Base-by-base conservation (phyloP, 805 yeast species). In the Pichia scutulata region DNA sequence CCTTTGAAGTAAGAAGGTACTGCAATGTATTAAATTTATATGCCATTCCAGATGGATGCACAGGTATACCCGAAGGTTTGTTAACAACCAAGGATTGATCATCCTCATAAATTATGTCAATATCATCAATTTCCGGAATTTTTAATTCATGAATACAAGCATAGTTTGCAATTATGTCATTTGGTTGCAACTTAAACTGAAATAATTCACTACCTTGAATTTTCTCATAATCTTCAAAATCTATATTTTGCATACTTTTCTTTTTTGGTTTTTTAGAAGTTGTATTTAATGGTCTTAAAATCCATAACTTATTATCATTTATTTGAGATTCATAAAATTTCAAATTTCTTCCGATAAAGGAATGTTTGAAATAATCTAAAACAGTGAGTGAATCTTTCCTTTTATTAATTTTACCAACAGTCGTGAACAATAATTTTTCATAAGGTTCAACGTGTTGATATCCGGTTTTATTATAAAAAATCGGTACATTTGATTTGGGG, bases 31-130 rank as follows among this genome's bases (percentile, higher is more conserved):
- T 78, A 55, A 67, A 66, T 33, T 60, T 52, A 55, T 71, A 76
- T 39, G 65, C 37, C 39, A 40, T 70, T 8, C 75, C 73, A 0
- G 76, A 68, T 0, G 83, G 80, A 55, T 78, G 83, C 0, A 79
- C 76, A 1, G 82, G 81, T 2, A 77, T 62, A 0, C 82, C 83
- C 0, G 71, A 63, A 0, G 82, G 82, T 52, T 78, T 78, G 55
- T 74, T 65, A 2, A 77, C 70, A 24, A 78, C 80, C 16, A 76
- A 24, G 0, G 72, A 28, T 8, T 67, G 62, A 3, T 60, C 62
- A 52, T 72, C 71, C 52, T 74, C 68, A 56, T 58, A 65, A 0
- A 77, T 55, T 1, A 72, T 61, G 14, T 46, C 48, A 13, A 54
- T 48, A 8, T 43, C 41, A 5, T 50, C 56, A 4, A 52, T 49